A percentile compares a stretch with the other conserved stretches of the same genome.
phyloP scores from a whole-genome alignment of 140 eudicot genomes.

The Senecio squalidus region DNA sequence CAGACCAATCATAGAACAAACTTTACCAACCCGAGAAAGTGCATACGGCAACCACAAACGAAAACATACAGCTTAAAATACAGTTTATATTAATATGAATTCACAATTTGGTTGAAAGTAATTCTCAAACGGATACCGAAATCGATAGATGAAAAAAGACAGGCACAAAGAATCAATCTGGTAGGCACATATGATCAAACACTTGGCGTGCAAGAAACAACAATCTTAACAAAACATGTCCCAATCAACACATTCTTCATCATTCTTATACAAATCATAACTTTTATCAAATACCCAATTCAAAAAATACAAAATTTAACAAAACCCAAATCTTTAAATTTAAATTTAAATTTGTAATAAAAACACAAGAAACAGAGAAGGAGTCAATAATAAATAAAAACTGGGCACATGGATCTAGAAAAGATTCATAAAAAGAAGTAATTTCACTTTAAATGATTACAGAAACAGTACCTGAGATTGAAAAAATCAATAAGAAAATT shows the following conservation, averaged over 20 bases:
- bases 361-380: too few relatives aligned
- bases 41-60: slow-evolving; percentile 2
- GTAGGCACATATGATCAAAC: slow-evolving; percentile 24
- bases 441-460: neutral
- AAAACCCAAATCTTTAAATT: slow-evolving; percentile 3
- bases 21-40: neutral
- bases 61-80: slow-evolving; percentile 5
- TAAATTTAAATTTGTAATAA: neutral
- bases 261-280: neutral
- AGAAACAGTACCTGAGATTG: neutral
- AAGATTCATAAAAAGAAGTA: slow-evolving; percentile 23
- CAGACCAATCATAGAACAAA: slow-evolving; percentile 1
- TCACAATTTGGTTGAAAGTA: slow-evolving; percentile 21
- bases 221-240: slow-evolving; percentile 9
- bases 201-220: slow-evolving; percentile 42
- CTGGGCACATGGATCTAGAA: slow-evolving; percentile 25
- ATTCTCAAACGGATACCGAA: slow-evolving; percentile 19
- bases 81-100: neutral
- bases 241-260: slow-evolving; percentile 23
- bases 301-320: slow-evolving; percentile 1
- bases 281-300: neutral
- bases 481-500: slow-evolving; percentile 1
- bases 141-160: slow-evolving; percentile 21
- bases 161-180: slow-evolving; percentile 16
- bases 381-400: slow-evolving; percentile 13